Conservation (phyloP, 106 monocot genomes). For the Allium cepa region DNA sequence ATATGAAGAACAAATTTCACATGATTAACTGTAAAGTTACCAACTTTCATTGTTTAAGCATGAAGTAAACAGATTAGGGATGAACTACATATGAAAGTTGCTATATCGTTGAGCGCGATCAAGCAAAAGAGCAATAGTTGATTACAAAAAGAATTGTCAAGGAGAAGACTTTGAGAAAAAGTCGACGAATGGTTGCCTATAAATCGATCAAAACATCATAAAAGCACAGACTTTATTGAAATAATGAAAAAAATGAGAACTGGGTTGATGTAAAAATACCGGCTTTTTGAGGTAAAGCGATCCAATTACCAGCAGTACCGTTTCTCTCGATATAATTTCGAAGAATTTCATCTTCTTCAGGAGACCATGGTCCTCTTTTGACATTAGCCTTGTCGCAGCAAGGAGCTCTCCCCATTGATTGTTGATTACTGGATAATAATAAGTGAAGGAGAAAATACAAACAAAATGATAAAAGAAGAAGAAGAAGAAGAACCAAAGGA, state of each 20-base stretch:
- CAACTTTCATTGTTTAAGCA: no score
- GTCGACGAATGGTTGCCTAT: not conserved
- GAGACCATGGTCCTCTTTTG: constrained; percentile 53
- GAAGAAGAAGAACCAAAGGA: no score
- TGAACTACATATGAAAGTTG: no score
- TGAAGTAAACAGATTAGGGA: no score
- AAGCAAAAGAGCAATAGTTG: no score
- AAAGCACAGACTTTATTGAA: not conserved
- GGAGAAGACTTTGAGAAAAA: not conserved
- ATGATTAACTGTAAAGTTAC: no score
- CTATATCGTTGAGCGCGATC: no score
- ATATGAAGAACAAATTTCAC: no score
- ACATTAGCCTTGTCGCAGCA: constrained; percentile 47
- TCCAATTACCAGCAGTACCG: constrained; percentile 45
- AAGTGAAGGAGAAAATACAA: no score
- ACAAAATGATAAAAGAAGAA: no score
- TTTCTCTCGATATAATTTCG: constrained; percentile 25
- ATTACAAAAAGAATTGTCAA: no score
- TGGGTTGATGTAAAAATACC: constrained; percentile 12
- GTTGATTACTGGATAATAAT: no score
- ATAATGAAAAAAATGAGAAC: not conserved
- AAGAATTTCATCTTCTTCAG: constrained; percentile 33
- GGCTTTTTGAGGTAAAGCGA: constrained; percentile 44
- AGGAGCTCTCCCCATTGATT: constrained; percentile 40
- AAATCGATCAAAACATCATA: not conserved